Percentiles rank a stretch among this genome's conserved stretches.
These are phyloP conservation scores for Arbutus unedo DNA, from an alignment of 148 eudicot species.

Conservation along the genomic window DNA sequence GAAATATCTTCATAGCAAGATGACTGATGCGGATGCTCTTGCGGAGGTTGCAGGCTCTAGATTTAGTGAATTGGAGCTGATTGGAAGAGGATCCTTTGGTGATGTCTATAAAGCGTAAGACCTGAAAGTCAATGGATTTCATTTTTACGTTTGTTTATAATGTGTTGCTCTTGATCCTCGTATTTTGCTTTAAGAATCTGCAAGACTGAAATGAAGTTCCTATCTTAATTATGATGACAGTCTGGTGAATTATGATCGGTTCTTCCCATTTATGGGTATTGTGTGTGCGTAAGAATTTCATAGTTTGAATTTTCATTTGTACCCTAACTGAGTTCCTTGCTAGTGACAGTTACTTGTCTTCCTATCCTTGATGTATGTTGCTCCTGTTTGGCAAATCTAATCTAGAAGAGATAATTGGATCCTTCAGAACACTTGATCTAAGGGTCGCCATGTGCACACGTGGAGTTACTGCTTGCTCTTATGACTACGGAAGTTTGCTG, in stretches of 20 bases:
- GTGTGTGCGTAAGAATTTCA: neutral
- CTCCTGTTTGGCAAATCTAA: neutral
- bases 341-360: neutral
- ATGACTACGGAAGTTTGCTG: neutral
- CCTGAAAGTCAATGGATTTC: neutral
- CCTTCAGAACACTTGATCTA: neutral
- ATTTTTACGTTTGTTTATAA: neutral
- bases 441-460: neutral
- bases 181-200: neutral
- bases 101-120: conserved; percentile 95
- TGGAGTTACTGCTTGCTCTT: neutral
- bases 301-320: neutral
- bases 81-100: conserved; percentile 96
- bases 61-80: conserved; percentile 79
- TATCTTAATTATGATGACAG: neutral
- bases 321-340: neutral
- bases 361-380: neutral
- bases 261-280: neutral
- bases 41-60: conserved; percentile 79
- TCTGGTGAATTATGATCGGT: neutral
- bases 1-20: conserved; percentile 18
- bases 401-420: neutral
- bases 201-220: neutral
- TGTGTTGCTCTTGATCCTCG: neutral
- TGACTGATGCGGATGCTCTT: conserved; percentile 73